Conservation (phyloP, 306 rosid genomes). For the Sechiopsis laciniata region DNA sequence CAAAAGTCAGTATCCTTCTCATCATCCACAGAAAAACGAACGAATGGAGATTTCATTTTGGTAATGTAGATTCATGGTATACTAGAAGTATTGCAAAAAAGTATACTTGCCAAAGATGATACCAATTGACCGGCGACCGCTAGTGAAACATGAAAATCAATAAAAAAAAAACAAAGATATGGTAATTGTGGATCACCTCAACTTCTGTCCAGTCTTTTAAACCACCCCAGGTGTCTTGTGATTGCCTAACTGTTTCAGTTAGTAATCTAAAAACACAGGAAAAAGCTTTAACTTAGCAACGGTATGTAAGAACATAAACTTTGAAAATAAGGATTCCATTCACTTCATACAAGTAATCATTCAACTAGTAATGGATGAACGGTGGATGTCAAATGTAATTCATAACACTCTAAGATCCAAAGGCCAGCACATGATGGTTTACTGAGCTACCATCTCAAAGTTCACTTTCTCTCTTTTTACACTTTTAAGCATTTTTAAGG, state of each 20-base stretch:
- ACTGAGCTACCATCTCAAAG: neutral
- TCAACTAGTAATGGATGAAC: no score
- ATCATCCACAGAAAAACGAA: neutral
- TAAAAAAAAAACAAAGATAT: neutral
- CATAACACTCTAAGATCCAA: no score
- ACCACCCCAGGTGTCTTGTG: conserved; percentile 71
- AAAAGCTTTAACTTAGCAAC: conserved; percentile 14
- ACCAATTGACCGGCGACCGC: neutral
- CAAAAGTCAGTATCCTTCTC: neutral
- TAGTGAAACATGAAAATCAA: conserved; percentile 13
- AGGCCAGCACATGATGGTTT: no score
- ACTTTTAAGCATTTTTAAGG: neutral
- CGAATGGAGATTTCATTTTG: neutral
- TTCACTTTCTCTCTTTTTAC: neutral
- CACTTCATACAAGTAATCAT: no score
- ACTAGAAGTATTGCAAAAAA: neutral
- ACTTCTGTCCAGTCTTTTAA: conserved; percentile 72
- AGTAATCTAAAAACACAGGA: conserved; percentile 45
- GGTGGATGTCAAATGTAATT: no score
- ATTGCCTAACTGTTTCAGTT: conserved; percentile 68
- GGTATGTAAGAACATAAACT: neutral
- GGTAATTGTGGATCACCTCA: conserved; percentile 43
- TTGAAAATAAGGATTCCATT: neutral
- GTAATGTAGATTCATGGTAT: neutral
- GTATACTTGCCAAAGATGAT: neutral